Conservation (phyloP, 768 basidiomycete genomes). For the Russula ochroleuca region DNA sequence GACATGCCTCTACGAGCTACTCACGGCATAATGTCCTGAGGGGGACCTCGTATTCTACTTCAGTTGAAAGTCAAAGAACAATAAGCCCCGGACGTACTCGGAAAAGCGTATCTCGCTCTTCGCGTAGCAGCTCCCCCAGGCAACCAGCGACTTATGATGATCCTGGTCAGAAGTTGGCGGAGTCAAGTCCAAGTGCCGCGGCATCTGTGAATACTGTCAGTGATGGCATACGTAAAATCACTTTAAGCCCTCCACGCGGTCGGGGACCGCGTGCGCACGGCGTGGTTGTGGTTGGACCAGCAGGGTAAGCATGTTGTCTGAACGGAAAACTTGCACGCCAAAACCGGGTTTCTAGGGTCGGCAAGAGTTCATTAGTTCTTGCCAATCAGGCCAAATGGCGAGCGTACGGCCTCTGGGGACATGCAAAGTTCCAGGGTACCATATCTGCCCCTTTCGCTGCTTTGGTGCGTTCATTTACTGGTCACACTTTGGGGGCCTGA, state of each 20-base stretch:
- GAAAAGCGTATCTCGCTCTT: constrained; percentile 41
- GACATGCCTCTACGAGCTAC: constrained; percentile 52
- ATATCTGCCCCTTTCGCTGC: constrained; percentile 68
- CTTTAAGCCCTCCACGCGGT: constrained; percentile 42
- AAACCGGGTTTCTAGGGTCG: constrained; percentile 42
- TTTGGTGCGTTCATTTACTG: constrained; percentile 40
- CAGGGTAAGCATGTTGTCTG: constrained; percentile 46
- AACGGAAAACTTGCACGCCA: background rate
- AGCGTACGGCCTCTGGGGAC: constrained; percentile 68
- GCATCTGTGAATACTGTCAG: constrained; percentile 33
- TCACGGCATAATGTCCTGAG: constrained; percentile 50
- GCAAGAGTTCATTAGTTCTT: constrained; percentile 70
- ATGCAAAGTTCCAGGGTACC: constrained; percentile 64
- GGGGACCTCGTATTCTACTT: constrained; percentile 37
- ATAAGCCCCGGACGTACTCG: constrained; percentile 25
- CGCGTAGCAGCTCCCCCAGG: constrained; percentile 36
- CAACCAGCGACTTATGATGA: background rate
- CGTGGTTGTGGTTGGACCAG: constrained; percentile 58
- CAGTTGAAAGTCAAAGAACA: constrained; percentile 36
- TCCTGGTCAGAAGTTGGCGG: background rate
- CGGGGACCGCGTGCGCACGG: constrained; percentile 49
- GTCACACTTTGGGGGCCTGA: constrained; percentile 4
- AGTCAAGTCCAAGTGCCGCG: constrained; percentile 8
- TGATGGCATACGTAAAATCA: constrained; percentile 44
- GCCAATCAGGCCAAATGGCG: constrained; percentile 71